Conservation (phyloP, 345 rosid genomes). For the Ricinus communis region DNA sequence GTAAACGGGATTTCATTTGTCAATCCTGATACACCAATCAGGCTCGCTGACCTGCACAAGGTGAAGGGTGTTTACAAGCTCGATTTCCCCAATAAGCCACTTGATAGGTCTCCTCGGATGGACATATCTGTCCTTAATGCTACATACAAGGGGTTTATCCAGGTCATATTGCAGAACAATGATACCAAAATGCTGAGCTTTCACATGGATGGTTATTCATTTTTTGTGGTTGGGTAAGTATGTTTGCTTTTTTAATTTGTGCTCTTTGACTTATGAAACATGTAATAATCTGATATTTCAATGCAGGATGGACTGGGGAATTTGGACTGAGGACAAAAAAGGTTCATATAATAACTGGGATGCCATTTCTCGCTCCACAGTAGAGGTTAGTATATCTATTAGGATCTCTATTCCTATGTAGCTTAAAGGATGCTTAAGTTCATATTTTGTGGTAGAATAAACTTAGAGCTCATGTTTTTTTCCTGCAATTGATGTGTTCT, state of each 20-base stretch:
- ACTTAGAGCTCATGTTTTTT: background rate
- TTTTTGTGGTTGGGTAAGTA: conserved; percentile 84
- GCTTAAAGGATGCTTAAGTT: background rate
- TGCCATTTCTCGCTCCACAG: conserved; percentile 59
- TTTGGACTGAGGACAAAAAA: conserved; percentile 72
- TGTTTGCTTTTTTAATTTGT: background rate
- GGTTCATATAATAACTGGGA: conserved; percentile 74
- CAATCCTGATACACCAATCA: conserved; percentile 64
- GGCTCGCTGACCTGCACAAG: conserved; percentile 67
- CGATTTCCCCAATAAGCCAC: conserved; percentile 80
- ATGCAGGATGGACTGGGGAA: conserved; percentile 88
- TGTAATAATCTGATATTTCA: background rate
- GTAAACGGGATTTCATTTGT: conserved; percentile 83
- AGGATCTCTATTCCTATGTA: background rate
- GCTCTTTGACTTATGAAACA: background rate
- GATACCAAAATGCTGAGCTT: conserved; percentile 90
- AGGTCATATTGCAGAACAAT: conserved; percentile 81
- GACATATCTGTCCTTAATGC: conserved; percentile 82
- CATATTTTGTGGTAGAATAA: background rate
- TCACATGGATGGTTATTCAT: conserved; percentile 82
- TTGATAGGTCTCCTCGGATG: conserved; percentile 45
- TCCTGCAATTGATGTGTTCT: background rate
- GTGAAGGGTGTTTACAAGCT: conserved; percentile 86
- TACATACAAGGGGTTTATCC: conserved; percentile 84
- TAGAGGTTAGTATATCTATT: conserved; percentile 34